Evolutionary conservation across 2,329 filamentous ascomycete species (phyloP).

Genomic region (Trichoderma citrinoviride): DNA sequence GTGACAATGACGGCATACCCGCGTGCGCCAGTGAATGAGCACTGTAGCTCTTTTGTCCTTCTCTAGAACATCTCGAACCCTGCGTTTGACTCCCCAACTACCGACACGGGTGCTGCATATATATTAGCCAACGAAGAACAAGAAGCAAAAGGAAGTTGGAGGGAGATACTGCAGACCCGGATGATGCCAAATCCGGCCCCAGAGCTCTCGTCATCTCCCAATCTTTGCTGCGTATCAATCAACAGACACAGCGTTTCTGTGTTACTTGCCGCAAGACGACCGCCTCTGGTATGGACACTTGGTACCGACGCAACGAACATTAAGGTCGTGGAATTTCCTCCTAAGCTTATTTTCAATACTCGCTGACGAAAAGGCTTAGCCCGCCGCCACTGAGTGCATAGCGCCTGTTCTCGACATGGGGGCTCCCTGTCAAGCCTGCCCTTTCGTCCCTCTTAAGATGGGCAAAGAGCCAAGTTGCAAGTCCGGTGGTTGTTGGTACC

Average conservation of each 20-base stretch:
- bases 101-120: too few relatives aligned
- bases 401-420: slow-evolving; percentile 8
- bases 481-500: too few relatives aligned
- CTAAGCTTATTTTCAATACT: slow-evolving; percentile 24
- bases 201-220: too few relatives aligned
- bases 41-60: too few relatives aligned
- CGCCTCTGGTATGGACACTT: neutral
- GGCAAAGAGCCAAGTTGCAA: neutral
- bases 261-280: neutral
- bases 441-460: neutral
- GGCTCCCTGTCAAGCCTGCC: neutral
- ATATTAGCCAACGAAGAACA: too few relatives aligned
- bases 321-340: slow-evolving; percentile 20
- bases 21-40: too few relatives aligned
- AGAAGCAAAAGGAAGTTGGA: too few relatives aligned
- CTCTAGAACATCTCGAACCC: too few relatives aligned
- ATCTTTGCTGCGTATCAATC: neutral
- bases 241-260: neutral
- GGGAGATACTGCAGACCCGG: too few relatives aligned
- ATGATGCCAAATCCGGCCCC: too few relatives aligned
- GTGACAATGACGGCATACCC: too few relatives aligned
- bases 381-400: slow-evolving; percentile 12
- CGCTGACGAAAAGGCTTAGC: slow-evolving; percentile 20
- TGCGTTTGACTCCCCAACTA: too few relatives aligned
- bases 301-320: neutral